Evolutionary conservation across 495 filamentous ascomycete genomes (phyloP), one percentile per base, ranked within the genome.

Genomic region (Penicillium paxilli): DNA sequence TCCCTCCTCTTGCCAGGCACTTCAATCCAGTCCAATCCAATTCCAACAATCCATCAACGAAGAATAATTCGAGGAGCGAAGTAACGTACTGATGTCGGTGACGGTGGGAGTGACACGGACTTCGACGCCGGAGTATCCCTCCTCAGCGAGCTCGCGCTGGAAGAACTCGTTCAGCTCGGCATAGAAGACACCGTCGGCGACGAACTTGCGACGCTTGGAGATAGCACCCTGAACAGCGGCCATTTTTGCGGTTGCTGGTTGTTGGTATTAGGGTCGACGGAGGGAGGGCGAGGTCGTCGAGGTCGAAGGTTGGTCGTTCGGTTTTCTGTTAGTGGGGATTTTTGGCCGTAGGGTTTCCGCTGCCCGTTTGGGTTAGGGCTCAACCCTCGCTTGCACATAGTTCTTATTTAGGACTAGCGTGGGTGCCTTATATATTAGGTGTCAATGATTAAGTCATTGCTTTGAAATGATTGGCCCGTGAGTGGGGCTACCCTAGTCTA

Each of bases 151-250:
- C 82, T 98, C 94, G 75, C 95, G 93, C 84, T 97, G 95, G 91
- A 98, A 98, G 89, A 98, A 98, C 83, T 98, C 94, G 88, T 98
- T 98, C 78, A 98, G 80, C 81, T 98, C 94, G 81, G 95, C 95
- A 78, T 97, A 98, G 89, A 98, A 98, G 75, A 98, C 95, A 82
- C 94, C 95, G 78, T 98, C 95, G 71, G 95, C 95, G 77, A 98
- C 92, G 85, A 98, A 98, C 89, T 98, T 98, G 81, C 94, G 88
- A 74, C 91, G 87, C 89, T 98, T 98, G 72, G 93, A 97, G 78
- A 88, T 86, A 74, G 84, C 81, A 73, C 81, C 84, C 73, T 84
- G 83, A 66, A 83, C 79, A 73, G 81, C 79, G 67, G 82, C 80
- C 86, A 89, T 89, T 62, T 65, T 86, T 75, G 67, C 71, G 26